Base-by-base conservation (phyloP, 805 yeast genomes). In the Wickerhamiella australiensis region DNA sequence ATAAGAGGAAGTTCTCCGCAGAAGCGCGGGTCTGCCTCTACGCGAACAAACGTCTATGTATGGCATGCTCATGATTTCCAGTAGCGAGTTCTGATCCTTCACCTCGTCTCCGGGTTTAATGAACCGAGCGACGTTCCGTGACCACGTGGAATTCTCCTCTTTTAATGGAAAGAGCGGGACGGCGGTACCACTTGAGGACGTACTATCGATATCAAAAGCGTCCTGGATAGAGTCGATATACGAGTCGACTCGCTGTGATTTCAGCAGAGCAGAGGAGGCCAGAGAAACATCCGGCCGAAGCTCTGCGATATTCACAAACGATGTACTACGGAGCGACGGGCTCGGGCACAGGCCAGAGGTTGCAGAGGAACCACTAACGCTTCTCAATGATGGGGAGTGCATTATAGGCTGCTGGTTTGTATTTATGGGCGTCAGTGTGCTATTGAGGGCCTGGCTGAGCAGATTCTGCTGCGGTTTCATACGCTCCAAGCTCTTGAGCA, bases 11-110 rank as follows among this genome's bases (percentile, higher is more conserved):
- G 52, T 35, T 17, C 54, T 47, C 27, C 55, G 46, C n/a, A 47
- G 35, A 22, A 51, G 23, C 8, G 55, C 35, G 12, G 54, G 55
- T 26, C 23, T 54, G 50, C 43, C 50, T 5, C 35, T 15, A 25
- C 37, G 26, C 13, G 44, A 12, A 17, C 47, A 33, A 1, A 50
- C 54, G 36, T 61, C 64, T 17, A 61, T 49, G 40, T 54, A 60
- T 7, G 65, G 64, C 38, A 53, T 56, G n/a, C 64, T 56, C 29
- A 61, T 51, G 4, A 61, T 58, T 31, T 61, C 63, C 23, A 60
- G 47, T 21, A 61, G 51, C 36, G 56, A 18, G 36, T 38, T 37
- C 9, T 20, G 23, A 8, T 22, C 38, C 11, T 35, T 12, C n/a
- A 41, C 42, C 11, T 8, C 52, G 41, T 17, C 45, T 21, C 17